These are phyloP conservation scores for Euclidium syriacum DNA, from an alignment of 345 rosid genomes.

Conservation along the genomic window DNA sequence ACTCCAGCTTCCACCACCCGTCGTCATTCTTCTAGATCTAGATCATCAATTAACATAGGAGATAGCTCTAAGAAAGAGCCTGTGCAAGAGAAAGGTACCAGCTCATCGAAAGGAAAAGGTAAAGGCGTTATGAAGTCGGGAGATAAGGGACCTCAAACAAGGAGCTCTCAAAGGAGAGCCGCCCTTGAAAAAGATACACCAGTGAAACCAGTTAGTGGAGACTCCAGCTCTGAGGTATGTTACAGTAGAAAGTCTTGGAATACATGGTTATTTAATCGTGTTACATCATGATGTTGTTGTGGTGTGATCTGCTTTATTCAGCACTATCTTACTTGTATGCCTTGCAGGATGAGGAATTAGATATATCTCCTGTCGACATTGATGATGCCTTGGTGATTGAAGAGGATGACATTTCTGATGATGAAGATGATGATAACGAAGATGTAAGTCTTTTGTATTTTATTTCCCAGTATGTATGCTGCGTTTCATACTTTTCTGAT, in stretches of 20 bases:
- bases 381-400: constrained; percentile 96
- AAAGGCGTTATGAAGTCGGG: constrained; percentile 87
- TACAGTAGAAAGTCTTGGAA: background rate
- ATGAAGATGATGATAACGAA: constrained; percentile 88
- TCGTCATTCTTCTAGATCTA: constrained; percentile 80
- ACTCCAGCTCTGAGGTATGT: constrained; percentile 89
- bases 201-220: constrained; percentile 63
- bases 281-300: constrained; percentile 22
- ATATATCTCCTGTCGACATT: constrained; percentile 81
- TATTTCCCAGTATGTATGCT: background rate
- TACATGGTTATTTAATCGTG: constrained; percentile 7
- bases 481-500: background rate
- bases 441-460: constrained; percentile 56
- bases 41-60: constrained; percentile 76
- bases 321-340: constrained; percentile 10
- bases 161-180: constrained; percentile 91
- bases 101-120: constrained; percentile 94
- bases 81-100: constrained; percentile 59
- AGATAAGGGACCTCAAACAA: constrained; percentile 92
- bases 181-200: constrained; percentile 69
- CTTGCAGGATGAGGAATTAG: constrained; percentile 87
- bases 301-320: background rate
- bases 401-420: constrained; percentile 95
- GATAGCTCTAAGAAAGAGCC: constrained; percentile 61
- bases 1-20: constrained; percentile 65